A percentile compares a stretch with the other conserved stretches of the same genome.
phyloP scores from a whole-genome alignment of 768 basidiomycete species.

The Phylloporus rhodoxanthus region DNA sequence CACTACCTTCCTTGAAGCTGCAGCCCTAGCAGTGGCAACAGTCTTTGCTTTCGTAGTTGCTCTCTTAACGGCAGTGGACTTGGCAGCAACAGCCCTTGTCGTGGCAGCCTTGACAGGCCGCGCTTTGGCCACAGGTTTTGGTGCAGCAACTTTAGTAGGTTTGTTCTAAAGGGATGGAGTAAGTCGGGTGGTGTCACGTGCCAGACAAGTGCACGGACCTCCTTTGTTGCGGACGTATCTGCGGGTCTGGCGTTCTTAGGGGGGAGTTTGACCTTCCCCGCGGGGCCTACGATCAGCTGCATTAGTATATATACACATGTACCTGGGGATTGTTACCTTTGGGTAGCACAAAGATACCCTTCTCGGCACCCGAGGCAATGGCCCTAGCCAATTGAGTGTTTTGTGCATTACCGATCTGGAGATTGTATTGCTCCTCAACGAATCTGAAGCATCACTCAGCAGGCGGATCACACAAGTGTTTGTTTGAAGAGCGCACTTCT shows the following conservation, averaged over 20 bases:
- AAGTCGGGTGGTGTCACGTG: constrained; percentile 21
- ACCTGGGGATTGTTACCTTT: constrained; percentile 55
- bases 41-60: constrained; percentile 34
- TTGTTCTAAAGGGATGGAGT: constrained; percentile 23
- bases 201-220: constrained; percentile 37
- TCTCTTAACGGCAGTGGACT: constrained; percentile 22
- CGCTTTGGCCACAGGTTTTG: constrained; percentile 22
- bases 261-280: constrained; percentile 62
- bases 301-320: constrained; percentile 3
- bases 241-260: constrained; percentile 48
- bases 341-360: constrained; percentile 77
- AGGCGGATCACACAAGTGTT: constrained; percentile 8
- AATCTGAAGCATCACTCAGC: constrained; percentile 44
- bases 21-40: constrained; percentile 28
- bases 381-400: constrained; percentile 74
- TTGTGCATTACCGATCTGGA: constrained; percentile 76
- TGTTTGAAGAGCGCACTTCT: constrained; percentile 59
- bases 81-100: constrained; percentile 22
- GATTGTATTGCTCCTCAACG: constrained; percentile 77
- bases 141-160: constrained; percentile 26
- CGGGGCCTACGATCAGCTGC: constrained; percentile 29
- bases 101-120: constrained; percentile 27
- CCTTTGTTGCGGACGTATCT: constrained; percentile 52
- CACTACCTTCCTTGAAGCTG: constrained; percentile 39
- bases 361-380: constrained; percentile 75